Base-by-base conservation (phyloP, 2,329 filamentous ascomycete genomes). In the Verticillium alfalfae region DNA sequence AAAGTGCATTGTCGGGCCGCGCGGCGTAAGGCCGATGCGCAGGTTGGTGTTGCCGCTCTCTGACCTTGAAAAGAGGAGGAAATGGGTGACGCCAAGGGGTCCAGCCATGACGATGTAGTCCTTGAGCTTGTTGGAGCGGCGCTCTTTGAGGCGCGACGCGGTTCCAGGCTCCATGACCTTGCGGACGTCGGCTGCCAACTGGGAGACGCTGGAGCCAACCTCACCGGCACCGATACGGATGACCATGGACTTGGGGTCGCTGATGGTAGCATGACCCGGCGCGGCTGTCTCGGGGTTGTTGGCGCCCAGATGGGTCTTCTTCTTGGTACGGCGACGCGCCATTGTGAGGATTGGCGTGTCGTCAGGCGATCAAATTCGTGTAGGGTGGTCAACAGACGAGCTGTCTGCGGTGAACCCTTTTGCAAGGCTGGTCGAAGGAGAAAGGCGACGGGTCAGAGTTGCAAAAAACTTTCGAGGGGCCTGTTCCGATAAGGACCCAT, bases 41-140 rank as follows among this genome's bases (percentile, higher is more conserved):
- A 99, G 78, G 72, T 97, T 98, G 31, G 92, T 96, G 76, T 98
- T 98, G 64, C 95, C 95, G 16, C 87, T 88, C 65, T 90, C 87
- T 26, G 93, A 97, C 67, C 93, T 87, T 18, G 93, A 97, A 77
- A 99, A 97, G 56, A 99, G 86, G 70, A 99, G 82, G 60, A 99
- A 81, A 76, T 99, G 95, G 15, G 92, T 92, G 60, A 99, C 93
- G 54, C 95, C 94, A 49, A 99, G 82, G 6, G 95, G 93, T 2
- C 95, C 95, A 63, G 92, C 91, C 95, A 99, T 99, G 65, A 92
- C 90, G 38, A 93, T 89, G 76, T 97, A 99, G 78, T 99, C 95
- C 71, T 90, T 88, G 67, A 98, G 78, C 71, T 89, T 88, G 79
- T 99, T 98, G 45, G 88, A 90, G 76, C 90, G 88, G 66, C 95